Conservation (phyloP, 164 flowering plant genomes). For the Macadamia tetraphylla region DNA sequence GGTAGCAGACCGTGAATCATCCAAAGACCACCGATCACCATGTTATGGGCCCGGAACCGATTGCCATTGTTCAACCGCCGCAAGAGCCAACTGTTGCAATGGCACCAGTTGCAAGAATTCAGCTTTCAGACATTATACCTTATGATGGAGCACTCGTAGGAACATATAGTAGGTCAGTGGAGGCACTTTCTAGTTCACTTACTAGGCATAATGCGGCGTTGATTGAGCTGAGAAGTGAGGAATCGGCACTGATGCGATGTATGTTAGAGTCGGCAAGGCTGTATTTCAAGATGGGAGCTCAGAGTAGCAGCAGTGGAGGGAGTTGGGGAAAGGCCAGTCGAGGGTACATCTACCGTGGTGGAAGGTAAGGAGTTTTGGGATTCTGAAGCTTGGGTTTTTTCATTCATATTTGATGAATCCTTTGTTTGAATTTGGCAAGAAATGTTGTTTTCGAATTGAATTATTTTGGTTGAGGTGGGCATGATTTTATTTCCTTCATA, state of each 20-base stretch:
- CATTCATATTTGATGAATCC: too few relatives aligned
- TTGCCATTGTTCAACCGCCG: conserved; percentile 26
- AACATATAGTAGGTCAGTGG: conserved; percentile 51
- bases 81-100: conserved; percentile 14
- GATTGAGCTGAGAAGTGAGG: conserved; percentile 68
- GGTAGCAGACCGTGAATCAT: not conserved
- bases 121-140: conserved; percentile 65
- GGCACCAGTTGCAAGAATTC: conserved; percentile 29
- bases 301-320: conserved; percentile 20
- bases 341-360: conserved; percentile 78
- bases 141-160: conserved; percentile 71
- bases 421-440: too few relatives aligned
- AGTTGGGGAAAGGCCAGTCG: conserved; percentile 40
- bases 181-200: conserved; percentile 68
- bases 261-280: conserved; percentile 60
- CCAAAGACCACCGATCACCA: conserved; percentile 17
- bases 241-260: conserved; percentile 71
- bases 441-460: too few relatives aligned
- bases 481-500: too few relatives aligned
- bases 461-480: too few relatives aligned
- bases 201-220: conserved; percentile 77
- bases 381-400: too few relatives aligned
- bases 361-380: conserved; percentile 45
- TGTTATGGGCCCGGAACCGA: conserved; percentile 26
- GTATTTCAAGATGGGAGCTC: conserved; percentile 51